Conservation (phyloP, 306 rosid genomes). For the Rosa rugosa region DNA sequence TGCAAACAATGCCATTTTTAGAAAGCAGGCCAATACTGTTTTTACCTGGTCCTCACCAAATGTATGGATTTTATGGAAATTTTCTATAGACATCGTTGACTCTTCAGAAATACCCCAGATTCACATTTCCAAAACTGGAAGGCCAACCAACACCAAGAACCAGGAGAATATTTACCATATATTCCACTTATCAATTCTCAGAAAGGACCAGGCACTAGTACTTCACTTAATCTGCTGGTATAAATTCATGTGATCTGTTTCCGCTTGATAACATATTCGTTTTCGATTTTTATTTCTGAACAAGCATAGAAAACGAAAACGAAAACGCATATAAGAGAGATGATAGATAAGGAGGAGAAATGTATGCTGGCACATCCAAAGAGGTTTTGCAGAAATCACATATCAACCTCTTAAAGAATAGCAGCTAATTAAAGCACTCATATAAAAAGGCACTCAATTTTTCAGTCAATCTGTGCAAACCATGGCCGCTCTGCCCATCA, state of each 20-base stretch:
- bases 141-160: not conserved
- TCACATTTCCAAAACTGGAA: not conserved
- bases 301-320: not conserved
- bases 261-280: not conserved
- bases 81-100: not conserved
- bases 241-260: not conserved
- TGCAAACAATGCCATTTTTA: not conserved
- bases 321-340: not conserved
- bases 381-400: conserved; percentile 37
- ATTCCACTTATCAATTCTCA: too few species aligned
- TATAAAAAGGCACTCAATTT: conserved; percentile 21
- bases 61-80: too few species aligned
- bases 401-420: conserved; percentile 47
- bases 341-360: not conserved
- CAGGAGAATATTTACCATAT: not conserved
- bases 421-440: conserved; percentile 43
- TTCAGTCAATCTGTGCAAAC: conserved; percentile 62
- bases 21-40: not conserved
- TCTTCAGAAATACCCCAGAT: not conserved
- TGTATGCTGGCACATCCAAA: conserved; percentile 1
- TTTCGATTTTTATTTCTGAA: not conserved
- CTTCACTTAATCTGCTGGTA: not conserved
- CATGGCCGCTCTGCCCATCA: conserved; percentile 75
- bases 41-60: not conserved
- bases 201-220: too few species aligned